Base-by-base conservation (phyloP, 331 rosid genomes). In the Erythrophleum ivorense region DNA sequence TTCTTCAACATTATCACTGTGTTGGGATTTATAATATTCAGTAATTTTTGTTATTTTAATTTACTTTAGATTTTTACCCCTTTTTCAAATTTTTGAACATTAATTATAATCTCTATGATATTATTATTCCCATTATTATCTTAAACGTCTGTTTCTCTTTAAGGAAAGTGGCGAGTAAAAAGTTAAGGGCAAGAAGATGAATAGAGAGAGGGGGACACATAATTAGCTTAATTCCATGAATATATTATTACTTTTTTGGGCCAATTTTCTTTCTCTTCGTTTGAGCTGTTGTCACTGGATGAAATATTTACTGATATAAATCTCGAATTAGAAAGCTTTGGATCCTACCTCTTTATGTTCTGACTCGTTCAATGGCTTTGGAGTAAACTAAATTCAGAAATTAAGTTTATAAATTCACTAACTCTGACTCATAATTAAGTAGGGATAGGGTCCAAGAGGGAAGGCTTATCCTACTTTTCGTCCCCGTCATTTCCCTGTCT, bases 1-100 rank as follows among this genome's bases (percentile, higher is more conserved):
- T 96, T 86, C 97, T 96, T 87, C 91, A 88, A 78, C 92, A 96
- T 86, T 96, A 93, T 76, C 90, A 87, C 65, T 86, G 85, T 87
- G 86, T 76, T 84, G 95, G 91, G 80, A 86, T 93, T 88, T 85
- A 82, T 80, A 86, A 75, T 60, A 58, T 69, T 62, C 80, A 83
- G 74, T 85, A 50, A 49, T 67, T 12, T 78, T 62, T 34, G 64
- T 75, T 14, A 65, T 57, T 76, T 76, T 24, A 19, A 16, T 45
- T 41, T 2, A 33, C 45, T 33, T 33, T 63, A 63, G 45, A n/a
- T 5, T 59, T 58, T 67, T 31, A n/a, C 50, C 15, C 46, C 2
- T 24, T 34, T 75, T 70, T 59, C 11, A 24, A 41, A 48, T 41
- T 83, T 80, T 80, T 84, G 81, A 80, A 83, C 80, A 85, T 36